Percentiles rank a stretch among this genome's conserved stretches.
phyloP scores from a whole-genome alignment of 1,139 yeast genomes.

The Yueomyces sp. region DNA sequence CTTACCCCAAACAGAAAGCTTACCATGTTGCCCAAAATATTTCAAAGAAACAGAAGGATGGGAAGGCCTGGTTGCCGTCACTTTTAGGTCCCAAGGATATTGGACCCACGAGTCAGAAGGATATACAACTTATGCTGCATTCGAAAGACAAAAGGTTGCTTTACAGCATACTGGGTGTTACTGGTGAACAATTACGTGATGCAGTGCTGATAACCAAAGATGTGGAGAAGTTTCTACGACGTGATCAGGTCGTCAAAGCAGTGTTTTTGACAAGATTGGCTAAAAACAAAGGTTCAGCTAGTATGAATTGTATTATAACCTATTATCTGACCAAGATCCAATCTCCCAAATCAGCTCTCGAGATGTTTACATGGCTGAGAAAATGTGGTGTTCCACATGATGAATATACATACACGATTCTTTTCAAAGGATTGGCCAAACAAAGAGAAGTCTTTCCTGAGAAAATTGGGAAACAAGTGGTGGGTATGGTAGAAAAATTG shows the following conservation, averaged over 20 bases:
- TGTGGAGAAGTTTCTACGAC: conserved; percentile 35
- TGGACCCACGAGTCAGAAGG: conserved; percentile 26
- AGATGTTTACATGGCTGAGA: conserved; percentile 39
- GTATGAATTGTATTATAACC: conserved; percentile 45
- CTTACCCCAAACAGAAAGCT: conserved; percentile 20
- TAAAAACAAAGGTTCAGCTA: conserved; percentile 39
- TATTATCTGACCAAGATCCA: conserved; percentile 32
- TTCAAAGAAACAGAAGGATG: conserved; percentile 2
- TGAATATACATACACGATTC: conserved; percentile 40
- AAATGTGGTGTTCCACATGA: conserved; percentile 48
- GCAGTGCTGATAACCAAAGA: conserved; percentile 42
- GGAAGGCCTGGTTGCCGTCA: conserved; percentile 12
- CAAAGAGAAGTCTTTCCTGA: conserved; percentile 13
- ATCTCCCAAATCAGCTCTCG: conserved; percentile 35
- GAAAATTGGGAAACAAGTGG: conserved; percentile 11
- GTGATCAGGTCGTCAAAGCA: conserved; percentile 42
- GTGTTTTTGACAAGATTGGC: conserved; percentile 39
- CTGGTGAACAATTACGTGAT: conserved; percentile 43
- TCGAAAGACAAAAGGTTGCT: conserved; percentile 32
- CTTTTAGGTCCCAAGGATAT: conserved; percentile 13
- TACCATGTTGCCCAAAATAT: conserved; percentile 12
- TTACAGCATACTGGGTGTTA: conserved; percentile 43
- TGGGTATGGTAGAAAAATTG: conserved; percentile 10
- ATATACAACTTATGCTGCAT: conserved; percentile 20
- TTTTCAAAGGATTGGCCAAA: conserved; percentile 46